Percentiles rank a stretch among this genome's conserved stretches.
These are phyloP conservation scores for Aciculosporium take DNA, from an alignment of 2,329 filamentous ascomycete species.

Conservation along the genomic window DNA sequence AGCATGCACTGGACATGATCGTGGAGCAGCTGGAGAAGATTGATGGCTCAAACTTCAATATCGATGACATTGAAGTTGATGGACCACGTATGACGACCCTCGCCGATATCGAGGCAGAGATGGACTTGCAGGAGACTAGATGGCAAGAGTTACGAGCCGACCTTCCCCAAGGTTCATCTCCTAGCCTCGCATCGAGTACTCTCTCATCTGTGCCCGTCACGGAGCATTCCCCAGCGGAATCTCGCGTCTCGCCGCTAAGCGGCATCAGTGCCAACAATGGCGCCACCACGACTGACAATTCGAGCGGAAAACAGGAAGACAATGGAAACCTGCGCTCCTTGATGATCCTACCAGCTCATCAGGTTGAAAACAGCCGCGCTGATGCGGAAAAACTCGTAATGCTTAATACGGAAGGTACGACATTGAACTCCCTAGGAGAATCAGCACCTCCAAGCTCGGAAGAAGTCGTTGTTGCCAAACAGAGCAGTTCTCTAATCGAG, in stretches of 20 bases:
- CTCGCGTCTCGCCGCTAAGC: neutral
- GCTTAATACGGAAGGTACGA: neutral
- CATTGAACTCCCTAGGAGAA: neutral
- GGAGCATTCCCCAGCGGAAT: neutral
- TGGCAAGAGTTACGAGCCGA: conserved; percentile 45
- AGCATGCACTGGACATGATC: conserved; percentile 33
- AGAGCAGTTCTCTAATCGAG: neutral
- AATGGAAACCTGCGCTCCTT: neutral
- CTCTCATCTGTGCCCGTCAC: conserved; percentile 1
- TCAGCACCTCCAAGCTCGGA: neutral
- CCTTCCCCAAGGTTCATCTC: conserved; percentile 33
- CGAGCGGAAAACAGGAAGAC: neutral
- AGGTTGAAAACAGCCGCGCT: conserved; percentile 1
- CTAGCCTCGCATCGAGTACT: conserved; percentile 24
- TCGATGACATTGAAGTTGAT: conserved; percentile 21
- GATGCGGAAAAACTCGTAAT: neutral
- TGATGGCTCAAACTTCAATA: conserved; percentile 25
- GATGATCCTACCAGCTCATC: neutral
- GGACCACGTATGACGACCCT: conserved; percentile 34
- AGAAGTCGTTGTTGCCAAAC: neutral
- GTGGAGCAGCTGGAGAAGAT: conserved; percentile 37
- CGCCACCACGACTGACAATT: neutral
- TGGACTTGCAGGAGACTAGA: conserved; percentile 43
- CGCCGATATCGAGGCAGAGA: conserved; percentile 46
- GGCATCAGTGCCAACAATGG: neutral